phyloP scores from a whole-genome alignment of 805 yeast genomes.

The Saccharomyces paradoxus region DNA sequence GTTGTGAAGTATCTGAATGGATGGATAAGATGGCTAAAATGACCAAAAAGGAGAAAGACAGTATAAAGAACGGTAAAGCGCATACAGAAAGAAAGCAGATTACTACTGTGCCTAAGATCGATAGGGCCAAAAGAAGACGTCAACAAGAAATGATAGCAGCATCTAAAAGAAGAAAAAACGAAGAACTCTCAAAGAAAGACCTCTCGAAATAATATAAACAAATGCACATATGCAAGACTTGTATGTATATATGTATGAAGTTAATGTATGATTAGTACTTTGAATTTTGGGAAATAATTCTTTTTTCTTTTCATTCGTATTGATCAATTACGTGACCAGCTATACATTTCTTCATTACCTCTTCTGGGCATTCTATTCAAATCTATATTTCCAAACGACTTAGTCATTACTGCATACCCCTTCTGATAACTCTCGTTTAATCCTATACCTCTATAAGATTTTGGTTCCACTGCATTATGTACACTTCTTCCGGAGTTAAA shows the following conservation, averaged over 20 bases:
- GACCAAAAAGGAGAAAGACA: conserved; percentile 52
- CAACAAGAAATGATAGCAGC: conserved; percentile 67
- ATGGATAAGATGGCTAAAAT: conserved; percentile 64
- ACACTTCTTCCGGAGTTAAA: not conserved
- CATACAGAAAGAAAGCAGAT: conserved; percentile 54
- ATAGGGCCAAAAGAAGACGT: conserved; percentile 55
- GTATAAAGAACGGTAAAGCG: conserved; percentile 47
- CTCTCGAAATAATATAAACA: not conserved
- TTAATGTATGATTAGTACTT: not conserved
- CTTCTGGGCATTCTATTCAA: not conserved
- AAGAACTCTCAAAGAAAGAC: not conserved
- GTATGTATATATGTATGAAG: not conserved
- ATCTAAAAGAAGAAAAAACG: conserved; percentile 51
- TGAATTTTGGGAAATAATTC: not conserved
- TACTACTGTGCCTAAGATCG: conserved; percentile 72
- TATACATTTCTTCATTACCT: not conserved
- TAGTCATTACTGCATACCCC: not conserved
- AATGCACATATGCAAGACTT: not conserved
- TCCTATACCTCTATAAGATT: not conserved
- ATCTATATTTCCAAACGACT: not conserved
- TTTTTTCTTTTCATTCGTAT: not conserved
- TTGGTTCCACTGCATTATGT: not conserved
- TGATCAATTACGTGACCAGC: not conserved
- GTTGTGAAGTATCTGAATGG: conserved; percentile 70
- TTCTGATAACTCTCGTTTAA: not conserved